Evolutionary conservation across 495 filamentous ascomycete genomes (phyloP).

Genomic region (Daldinia decipiens): DNA sequence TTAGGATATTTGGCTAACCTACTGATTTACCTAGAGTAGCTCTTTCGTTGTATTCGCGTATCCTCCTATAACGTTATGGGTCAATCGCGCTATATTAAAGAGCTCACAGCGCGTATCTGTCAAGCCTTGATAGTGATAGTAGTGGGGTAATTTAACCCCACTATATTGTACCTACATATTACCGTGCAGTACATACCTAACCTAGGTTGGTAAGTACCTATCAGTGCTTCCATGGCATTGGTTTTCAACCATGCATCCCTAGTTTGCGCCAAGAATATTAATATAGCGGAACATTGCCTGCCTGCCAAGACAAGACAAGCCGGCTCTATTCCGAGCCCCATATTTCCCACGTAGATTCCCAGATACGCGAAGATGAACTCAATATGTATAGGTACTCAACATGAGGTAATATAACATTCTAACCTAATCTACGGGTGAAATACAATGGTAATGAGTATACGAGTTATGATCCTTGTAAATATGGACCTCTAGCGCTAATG

Average conservation of each 20-base stretch:
- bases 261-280: conserved; percentile 1
- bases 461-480: not conserved
- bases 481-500: not conserved
- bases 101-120: not conserved
- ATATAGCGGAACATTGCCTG: not conserved
- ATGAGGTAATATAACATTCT: not conserved
- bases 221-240: not conserved
- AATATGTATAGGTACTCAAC: not conserved
- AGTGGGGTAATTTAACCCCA: conserved; percentile 1
- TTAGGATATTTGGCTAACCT: not conserved
- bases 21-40: too few species aligned
- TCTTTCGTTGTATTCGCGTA: not conserved
- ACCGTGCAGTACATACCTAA: not conserved
- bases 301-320: conserved; percentile 11
- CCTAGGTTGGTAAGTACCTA: too few species aligned
- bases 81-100: not conserved
- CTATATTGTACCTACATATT: not conserved
- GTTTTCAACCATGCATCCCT: not conserved
- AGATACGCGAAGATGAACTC: not conserved
- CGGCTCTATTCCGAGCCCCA: conserved; percentile 12
- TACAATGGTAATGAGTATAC: too few species aligned
- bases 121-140: not conserved
- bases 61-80: not conserved
- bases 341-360: not conserved
- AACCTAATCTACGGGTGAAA: not conserved